Evolutionary conservation across 371 early-diverging fungal species (phyloP).

Genomic region (Apophysomyces variabilis): DNA sequence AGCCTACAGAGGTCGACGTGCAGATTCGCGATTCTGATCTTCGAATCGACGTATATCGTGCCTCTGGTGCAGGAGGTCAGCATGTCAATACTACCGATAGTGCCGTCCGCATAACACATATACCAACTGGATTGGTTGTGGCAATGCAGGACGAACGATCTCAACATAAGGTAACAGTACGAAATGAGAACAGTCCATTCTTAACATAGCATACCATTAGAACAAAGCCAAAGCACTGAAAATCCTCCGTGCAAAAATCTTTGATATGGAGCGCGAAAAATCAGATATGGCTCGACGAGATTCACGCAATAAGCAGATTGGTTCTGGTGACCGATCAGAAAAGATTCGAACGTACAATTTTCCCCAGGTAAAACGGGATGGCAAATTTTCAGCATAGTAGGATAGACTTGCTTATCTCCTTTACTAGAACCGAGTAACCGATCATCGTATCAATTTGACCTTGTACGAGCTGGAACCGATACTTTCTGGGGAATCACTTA

Average conservation of each 20-base stretch:
- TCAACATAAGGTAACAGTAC: conserved; percentile 68
- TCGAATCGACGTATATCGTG: conserved; percentile 77
- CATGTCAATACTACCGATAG: conserved; percentile 97
- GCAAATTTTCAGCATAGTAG: not conserved
- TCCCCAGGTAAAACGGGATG: conserved; percentile 56
- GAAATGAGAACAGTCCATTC: not conserved
- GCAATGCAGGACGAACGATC: conserved; percentile 92
- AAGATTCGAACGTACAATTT: conserved; percentile 90
- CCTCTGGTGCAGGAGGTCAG: conserved; percentile 88
- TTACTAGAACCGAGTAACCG: conserved; percentile 77
- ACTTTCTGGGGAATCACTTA: conserved; percentile 60
- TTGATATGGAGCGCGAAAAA: conserved; percentile 71
- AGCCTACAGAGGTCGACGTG: conserved; percentile 75
- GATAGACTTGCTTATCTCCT: not conserved
- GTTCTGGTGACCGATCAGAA: conserved; percentile 80
- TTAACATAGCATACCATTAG: conserved; percentile 26
- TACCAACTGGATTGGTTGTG: conserved; percentile 89
- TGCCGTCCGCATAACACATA: conserved; percentile 93
- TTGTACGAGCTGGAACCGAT: conserved; percentile 73
- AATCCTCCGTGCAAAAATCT: conserved; percentile 81
- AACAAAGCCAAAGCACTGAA: conserved; percentile 90
- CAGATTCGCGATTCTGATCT: conserved; percentile 74
- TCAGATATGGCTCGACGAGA: conserved; percentile 61
- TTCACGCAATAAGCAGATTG: conserved; percentile 67
- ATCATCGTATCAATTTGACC: conserved; percentile 82